Evolutionary conservation across 2,329 filamentous ascomycete genomes (phyloP).

Genomic region (Talaromyces piceae): DNA sequence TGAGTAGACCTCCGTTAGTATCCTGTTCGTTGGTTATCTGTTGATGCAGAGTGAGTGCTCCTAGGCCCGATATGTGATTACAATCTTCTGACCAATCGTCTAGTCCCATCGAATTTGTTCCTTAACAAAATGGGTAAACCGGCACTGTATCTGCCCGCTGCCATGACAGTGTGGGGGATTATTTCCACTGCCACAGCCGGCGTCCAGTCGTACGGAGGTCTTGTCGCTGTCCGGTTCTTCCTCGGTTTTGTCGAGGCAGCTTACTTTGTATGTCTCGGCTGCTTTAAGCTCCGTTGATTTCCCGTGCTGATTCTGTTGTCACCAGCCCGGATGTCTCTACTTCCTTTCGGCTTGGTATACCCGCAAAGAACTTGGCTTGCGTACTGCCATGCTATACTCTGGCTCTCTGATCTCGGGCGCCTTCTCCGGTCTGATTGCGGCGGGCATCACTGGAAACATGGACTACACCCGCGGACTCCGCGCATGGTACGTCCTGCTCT

Average conservation of each 20-base stretch:
- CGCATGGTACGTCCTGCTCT: constrained; percentile 51
- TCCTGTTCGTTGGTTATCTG: constrained; percentile 5
- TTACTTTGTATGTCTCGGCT: constrained; percentile 47
- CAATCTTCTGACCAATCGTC: background rate
- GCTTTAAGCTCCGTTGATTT: too few relatives aligned
- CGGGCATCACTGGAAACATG: constrained; percentile 22
- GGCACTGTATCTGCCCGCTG: constrained; percentile 1
- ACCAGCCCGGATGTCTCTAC: constrained; percentile 53
- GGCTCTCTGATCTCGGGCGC: constrained; percentile 37
- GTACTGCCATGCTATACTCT: constrained; percentile 35
- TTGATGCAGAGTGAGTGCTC: background rate
- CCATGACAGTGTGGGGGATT: constrained; percentile 4
- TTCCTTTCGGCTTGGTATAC: constrained; percentile 64
- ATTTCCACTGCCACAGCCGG: constrained; percentile 3
- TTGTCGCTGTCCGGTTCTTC: constrained; percentile 23
- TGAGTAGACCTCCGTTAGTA: constrained; percentile 1
- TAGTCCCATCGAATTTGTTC: constrained; percentile 10
- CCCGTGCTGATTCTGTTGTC: background rate
- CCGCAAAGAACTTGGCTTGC: constrained; percentile 14
- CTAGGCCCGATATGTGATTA: background rate
- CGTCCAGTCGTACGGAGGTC: background rate
- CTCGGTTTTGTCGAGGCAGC: constrained; percentile 58
- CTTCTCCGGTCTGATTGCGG: constrained; percentile 34
- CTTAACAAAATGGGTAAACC: constrained; percentile 1
- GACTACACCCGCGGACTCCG: constrained; percentile 32